Percentiles rank a stretch among this genome's conserved stretches.
Conservation (phyloP, 169 alveolate species). For the Plasmodium malariae region DNA sequence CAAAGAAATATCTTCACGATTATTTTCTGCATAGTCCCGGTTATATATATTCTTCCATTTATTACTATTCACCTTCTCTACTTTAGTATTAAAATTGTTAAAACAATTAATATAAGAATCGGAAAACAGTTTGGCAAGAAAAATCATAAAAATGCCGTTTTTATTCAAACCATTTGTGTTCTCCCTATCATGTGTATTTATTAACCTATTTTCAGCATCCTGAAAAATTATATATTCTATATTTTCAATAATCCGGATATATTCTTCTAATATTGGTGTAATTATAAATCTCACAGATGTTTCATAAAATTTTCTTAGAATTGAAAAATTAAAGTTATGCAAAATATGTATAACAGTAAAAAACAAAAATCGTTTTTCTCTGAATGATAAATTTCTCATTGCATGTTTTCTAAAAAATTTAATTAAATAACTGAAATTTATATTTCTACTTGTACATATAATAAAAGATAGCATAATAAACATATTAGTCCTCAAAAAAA, state of each 20-base stretch:
- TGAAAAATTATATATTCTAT: background rate
- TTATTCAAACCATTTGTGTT: background rate
- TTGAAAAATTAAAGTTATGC: background rate
- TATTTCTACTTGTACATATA: background rate
- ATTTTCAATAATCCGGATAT: background rate
- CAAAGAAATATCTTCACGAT: background rate
- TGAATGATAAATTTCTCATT: constrained; percentile 11
- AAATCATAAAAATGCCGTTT: constrained; percentile 7
- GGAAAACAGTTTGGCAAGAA: constrained; percentile 19
- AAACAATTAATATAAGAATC: background rate
- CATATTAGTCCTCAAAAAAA: constrained; percentile 53
- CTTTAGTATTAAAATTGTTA: background rate
- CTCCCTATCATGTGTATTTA: background rate
- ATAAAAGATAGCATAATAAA: constrained; percentile 45
- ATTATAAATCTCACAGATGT: constrained; percentile 19
- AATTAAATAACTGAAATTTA: constrained; percentile 14
- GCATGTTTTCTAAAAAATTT: constrained; percentile 31
- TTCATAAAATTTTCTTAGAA: constrained; percentile 21
- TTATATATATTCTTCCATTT: background rate
- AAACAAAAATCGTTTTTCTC: constrained; percentile 67
- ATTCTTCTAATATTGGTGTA: constrained; percentile 31
- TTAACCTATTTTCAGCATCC: background rate
- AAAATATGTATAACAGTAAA: constrained; percentile 28
- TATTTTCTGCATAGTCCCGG: background rate
- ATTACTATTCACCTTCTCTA: background rate